Evolutionary conservation across 345 rosid genomes (phyloP), one percentile per base, ranked within the genome.

Genomic region (Carallia brachiata): DNA sequence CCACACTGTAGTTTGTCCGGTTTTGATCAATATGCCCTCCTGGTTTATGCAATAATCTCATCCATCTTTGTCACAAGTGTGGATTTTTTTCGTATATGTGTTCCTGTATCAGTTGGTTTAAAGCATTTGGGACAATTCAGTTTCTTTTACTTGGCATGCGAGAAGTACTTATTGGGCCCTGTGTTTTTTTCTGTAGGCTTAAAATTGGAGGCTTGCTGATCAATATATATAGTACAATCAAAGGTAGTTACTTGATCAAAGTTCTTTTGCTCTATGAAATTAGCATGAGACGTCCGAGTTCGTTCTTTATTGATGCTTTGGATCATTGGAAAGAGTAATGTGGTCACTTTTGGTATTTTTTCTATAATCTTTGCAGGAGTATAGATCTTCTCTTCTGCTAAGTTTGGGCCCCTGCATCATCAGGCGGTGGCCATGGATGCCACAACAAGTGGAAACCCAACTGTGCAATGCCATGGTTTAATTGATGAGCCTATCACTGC

Each of bases 371-470:
- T 84, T 75, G 68, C 82, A 77, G 85, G 4, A 47, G 61, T 71
- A 77, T 73, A 70, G 61, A 70, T 67, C 80, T 57, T 74, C 70
- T 68, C 62, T 36, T 69, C 77, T 78, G 70, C 63, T 65, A 77
- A 73, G 52, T 55, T 70, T 73, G 72, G 74, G 79, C 86, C 88
- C 82, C 89, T 91, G 89, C 87, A 80, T 72, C 53, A 4, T 19
- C 54, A 72, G 73, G 89, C 89, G 72, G 87, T 90, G 97, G 86
- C 87, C 75, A 92, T 92, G 98, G 99, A 96, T 74, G 87, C 98
- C 82, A 86, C 94, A 28, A 74, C 89, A 3, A 90, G 98, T 62
- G 88, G 84, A 80, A 84, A 90, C 58, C 86, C 96, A 10, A 65
- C 82, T 34, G 61, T 90, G 63, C 90, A 86, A 80, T 88, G 74